phyloP scores from a whole-genome alignment of 257 asterid species.

The Haberlea rhodopensis region DNA sequence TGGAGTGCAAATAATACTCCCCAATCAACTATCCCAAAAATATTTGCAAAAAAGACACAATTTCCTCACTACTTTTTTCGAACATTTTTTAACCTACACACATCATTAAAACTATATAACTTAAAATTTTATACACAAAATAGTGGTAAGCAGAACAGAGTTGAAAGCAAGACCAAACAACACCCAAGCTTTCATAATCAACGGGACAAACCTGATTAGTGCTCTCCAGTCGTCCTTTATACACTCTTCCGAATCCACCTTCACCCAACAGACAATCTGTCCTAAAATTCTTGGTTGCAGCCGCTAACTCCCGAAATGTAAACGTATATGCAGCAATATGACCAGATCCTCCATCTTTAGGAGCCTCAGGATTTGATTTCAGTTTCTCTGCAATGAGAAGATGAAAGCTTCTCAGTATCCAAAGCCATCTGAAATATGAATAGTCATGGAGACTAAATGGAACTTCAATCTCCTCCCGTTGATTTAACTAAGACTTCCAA shows the following conservation, averaged over 20 bases:
- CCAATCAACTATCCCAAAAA: neutral
- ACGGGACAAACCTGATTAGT: slow-evolving; percentile 57
- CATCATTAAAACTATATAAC: no score
- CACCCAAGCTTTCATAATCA: neutral
- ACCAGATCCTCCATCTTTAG: slow-evolving; percentile 66
- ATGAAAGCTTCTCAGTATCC: slow-evolving; percentile 10
- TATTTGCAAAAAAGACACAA: neutral
- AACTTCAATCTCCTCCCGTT: neutral
- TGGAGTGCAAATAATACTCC: neutral
- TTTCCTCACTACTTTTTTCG: neutral
- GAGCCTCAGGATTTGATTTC: slow-evolving; percentile 51
- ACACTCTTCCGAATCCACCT: slow-evolving; percentile 93
- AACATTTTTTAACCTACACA: no score
- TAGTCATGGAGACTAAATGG: neutral
- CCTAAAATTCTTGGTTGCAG: slow-evolving; percentile 82
- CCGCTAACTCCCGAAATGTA: slow-evolving; percentile 86
- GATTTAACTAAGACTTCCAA: slow-evolving; percentile 15
- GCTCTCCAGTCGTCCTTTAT: slow-evolving; percentile 70
- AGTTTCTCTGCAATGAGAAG: slow-evolving; percentile 41
- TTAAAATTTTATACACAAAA: no score
- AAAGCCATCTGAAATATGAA: slow-evolving; percentile 18
- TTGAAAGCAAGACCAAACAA: neutral
- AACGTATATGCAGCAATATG: slow-evolving; percentile 85
- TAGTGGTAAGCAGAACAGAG: neutral
- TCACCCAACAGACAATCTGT: slow-evolving; percentile 88